These are phyloP conservation scores for Sclerotinia spermophila DNA, from an alignment of 2,329 filamentous ascomycete genomes.

Conservation along the genomic window DNA sequence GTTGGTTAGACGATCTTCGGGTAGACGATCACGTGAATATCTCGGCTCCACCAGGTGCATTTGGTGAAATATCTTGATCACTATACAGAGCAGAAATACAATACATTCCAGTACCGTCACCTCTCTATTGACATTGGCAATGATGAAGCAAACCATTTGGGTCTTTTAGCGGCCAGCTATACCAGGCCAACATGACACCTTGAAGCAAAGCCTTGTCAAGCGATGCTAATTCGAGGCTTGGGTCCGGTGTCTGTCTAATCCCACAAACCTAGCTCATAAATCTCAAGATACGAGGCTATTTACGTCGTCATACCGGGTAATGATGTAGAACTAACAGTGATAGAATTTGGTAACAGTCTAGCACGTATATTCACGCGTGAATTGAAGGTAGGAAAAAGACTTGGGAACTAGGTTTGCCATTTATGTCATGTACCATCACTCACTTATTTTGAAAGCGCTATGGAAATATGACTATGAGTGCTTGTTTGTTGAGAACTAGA, in stretches of 20 bases:
- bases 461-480: neutral
- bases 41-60: neutral
- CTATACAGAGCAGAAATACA: neutral
- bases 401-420: neutral
- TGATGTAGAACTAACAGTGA: neutral
- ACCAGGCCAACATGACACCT: neutral
- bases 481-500: neutral
- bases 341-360: neutral
- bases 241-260: neutral
- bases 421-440: neutral
- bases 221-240: neutral
- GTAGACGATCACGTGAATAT: neutral
- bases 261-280: neutral
- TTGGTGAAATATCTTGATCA: neutral
- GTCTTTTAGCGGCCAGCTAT: neutral
- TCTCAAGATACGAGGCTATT: too few species aligned
- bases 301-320: neutral
- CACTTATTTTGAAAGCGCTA: neutral
- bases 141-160: neutral
- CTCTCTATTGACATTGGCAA: accelerated
- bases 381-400: neutral
- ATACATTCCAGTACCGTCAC: neutral
- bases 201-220: neutral
- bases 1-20: neutral
- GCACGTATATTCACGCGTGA: too few species aligned